These are phyloP conservation scores for Triadica sebifera DNA, from an alignment of 345 rosid genomes.

Conservation along the genomic window DNA sequence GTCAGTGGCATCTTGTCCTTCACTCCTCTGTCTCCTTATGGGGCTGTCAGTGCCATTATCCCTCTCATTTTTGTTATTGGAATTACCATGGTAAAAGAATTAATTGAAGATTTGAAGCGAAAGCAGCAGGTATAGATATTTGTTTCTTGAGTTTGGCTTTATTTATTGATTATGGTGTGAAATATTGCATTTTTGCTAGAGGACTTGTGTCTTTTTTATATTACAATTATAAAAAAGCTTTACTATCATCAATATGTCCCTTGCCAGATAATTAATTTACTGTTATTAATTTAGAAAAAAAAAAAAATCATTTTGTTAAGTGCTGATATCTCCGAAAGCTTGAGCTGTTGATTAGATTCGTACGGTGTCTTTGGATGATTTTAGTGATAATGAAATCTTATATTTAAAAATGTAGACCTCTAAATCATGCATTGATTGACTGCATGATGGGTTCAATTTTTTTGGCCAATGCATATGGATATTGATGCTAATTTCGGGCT, in stretches of 20 bases:
- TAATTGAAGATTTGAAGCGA: slow-evolving; percentile 81
- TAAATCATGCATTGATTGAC: not conserved
- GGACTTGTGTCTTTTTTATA: not conserved
- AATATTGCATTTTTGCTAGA: not conserved
- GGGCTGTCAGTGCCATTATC: slow-evolving; percentile 61
- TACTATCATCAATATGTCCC: not conserved
- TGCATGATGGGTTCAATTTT: not conserved
- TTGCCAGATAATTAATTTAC: not conserved
- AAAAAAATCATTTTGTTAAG: not conserved
- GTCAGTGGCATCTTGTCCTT: slow-evolving; percentile 69
- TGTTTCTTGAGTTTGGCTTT: not conserved
- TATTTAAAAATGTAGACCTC: not conserved
- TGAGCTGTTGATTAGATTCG: not conserved
- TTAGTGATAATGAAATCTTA: not conserved
- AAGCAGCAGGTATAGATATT: slow-evolving; percentile 57
- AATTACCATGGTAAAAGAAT: slow-evolving; percentile 87
- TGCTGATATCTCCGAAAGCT: too few relatives aligned
- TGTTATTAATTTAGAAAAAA: not conserved
- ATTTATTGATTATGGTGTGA: not conserved
- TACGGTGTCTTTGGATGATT: not conserved
- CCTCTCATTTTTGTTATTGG: slow-evolving; percentile 77
- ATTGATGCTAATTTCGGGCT: not conserved
- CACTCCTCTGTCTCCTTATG: slow-evolving; percentile 74
- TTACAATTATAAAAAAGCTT: not conserved
- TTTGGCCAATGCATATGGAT: not conserved